Evolutionary conservation across 2,329 filamentous ascomycete genomes (phyloP), one percentile per base, ranked within the genome.

Genomic region (Coniochaeta hoffmannii): DNA sequence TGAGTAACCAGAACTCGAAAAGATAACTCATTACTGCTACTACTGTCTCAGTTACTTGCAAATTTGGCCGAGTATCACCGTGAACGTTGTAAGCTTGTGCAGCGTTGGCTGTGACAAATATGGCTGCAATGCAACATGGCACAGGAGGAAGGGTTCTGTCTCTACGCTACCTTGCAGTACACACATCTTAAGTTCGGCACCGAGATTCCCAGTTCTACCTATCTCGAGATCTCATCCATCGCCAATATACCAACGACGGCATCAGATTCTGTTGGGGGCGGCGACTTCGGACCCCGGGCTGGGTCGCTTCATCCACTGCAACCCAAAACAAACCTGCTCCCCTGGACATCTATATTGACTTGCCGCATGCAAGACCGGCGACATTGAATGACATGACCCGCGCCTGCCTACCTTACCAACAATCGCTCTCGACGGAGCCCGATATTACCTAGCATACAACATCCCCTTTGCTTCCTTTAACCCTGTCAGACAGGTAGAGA

Each of bases 1-100:
- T 63, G 64, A 73, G 69, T 63, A 67, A 61, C 38, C 30, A 54
- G 46, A 54, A 19, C 6, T 12, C 55, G 57, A 53, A 55, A 55
- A 56, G 57, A 56, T 52, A 57, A 58, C 35, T 19, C 41, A 46
- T 11, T 26, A 15, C 41, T 46, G n/a, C 41, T 46, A 46, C 41
- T 46, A 46, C 36, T 36, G 36, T 41, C 5, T n/a, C n/a, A n/a
- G n/a, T n/a, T n/a, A n/a, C n/a, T 5, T 46, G 41, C 24, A 46
- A 15, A 46, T 46, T 46, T 46, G 41, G 41, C 41, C 41, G 41
- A 46, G 41, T 46, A 28, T 28, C 22, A 19, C 41, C 41, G 41
- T 46, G 22, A 28, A n/a, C n/a, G n/a, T n/a, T 26, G 24, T 46
- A 46, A 28, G 41, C 26, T 46, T 46, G 41, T 46, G 41, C 12